Conservation (phyloP, 306 rosid genomes). For the Pyrus bretschneideri region DNA sequence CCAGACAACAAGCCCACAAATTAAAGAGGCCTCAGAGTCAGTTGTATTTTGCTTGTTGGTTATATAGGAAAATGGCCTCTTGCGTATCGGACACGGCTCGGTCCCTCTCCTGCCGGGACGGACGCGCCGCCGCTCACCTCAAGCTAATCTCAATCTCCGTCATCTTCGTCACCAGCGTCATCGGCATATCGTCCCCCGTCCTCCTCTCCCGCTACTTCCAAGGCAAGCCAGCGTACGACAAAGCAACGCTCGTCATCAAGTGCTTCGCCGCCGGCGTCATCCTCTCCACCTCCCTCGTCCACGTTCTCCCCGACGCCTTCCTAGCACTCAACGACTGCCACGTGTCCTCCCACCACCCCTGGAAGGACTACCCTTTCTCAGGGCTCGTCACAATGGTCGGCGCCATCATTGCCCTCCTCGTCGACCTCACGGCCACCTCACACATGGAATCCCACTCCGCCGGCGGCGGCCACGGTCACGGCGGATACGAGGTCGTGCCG, state of each 20-base stretch:
- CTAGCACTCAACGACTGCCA: constrained; percentile 81
- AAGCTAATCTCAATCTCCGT: constrained; percentile 55
- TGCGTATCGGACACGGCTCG: constrained; percentile 44
- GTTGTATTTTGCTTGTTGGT: background rate
- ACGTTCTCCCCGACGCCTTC: constrained; percentile 93
- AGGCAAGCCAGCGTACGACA: constrained; percentile 77
- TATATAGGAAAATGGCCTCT: constrained; percentile 27
- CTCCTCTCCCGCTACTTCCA: constrained; percentile 64
- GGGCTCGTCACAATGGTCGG: constrained; percentile 78
- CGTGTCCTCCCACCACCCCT: constrained; percentile 68
- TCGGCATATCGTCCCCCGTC: constrained; percentile 69
- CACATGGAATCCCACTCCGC: constrained; percentile 51
- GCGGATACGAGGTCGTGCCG: constrained; percentile 38
- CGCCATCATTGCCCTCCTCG: constrained; percentile 49
- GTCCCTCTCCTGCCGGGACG: constrained; percentile 48
- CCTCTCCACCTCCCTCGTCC: constrained; percentile 91
- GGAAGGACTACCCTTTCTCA: constrained; percentile 86
- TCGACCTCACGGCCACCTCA: constrained; percentile 68
- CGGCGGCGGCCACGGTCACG: background rate
- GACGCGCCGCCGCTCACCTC: constrained; percentile 56
- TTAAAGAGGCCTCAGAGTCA: background rate
- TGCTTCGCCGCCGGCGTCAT: constrained; percentile 97
- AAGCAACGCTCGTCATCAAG: constrained; percentile 53
- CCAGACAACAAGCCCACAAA: background rate
- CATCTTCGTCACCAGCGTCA: constrained; percentile 68